Percentiles rank a stretch among this genome's conserved stretches.
phyloP scores from a whole-genome alignment of 805 yeast species.

The Priceomyces castillae region DNA sequence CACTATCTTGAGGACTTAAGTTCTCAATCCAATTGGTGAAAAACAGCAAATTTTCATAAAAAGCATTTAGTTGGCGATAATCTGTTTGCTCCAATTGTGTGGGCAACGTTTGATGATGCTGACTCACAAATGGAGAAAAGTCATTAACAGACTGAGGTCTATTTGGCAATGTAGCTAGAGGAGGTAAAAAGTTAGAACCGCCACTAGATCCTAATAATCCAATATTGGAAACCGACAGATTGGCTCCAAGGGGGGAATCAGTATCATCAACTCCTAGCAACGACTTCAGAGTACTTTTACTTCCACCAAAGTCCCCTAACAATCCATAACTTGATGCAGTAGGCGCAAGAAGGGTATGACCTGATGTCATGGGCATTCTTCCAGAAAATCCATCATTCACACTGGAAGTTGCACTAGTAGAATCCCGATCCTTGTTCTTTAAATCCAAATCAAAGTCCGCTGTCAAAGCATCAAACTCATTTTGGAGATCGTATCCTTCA shows the following conservation, averaged over 20 bases:
- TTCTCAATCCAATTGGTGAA: slow-evolving; percentile 51
- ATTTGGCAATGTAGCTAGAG: slow-evolving; percentile 28
- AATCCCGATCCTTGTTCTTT: slow-evolving; percentile 14
- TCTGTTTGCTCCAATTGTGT: slow-evolving; percentile 8
- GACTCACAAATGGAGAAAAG: slow-evolving; percentile 23
- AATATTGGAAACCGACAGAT: slow-evolving; percentile 16
- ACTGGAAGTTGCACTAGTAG: slow-evolving; percentile 6
- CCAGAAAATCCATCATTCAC: background rate
- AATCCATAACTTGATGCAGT: slow-evolving; percentile 13
- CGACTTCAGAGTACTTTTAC: slow-evolving; percentile 8
- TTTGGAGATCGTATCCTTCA: slow-evolving; percentile 46
- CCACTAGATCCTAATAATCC: slow-evolving; percentile 21
- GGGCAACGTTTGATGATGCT: slow-evolving; percentile 11
- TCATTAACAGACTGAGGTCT: slow-evolving; percentile 45
- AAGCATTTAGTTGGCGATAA: slow-evolving; percentile 28
- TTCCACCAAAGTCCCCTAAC: slow-evolving; percentile 8
- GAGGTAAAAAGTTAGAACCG: slow-evolving; percentile 24
- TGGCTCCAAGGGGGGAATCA: slow-evolving; percentile 18
- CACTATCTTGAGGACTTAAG: slow-evolving; percentile 50
- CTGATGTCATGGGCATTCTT: background rate
- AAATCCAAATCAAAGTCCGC: slow-evolving; percentile 46
- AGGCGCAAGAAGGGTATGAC: slow-evolving; percentile 14
- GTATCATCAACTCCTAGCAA: slow-evolving; percentile 19
- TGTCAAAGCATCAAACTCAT: slow-evolving; percentile 46
- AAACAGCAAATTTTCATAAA: slow-evolving; percentile 50